Base-by-base conservation (phyloP, 371 early-diverging fungal genomes). In the Saksenaea vasiformis region DNA sequence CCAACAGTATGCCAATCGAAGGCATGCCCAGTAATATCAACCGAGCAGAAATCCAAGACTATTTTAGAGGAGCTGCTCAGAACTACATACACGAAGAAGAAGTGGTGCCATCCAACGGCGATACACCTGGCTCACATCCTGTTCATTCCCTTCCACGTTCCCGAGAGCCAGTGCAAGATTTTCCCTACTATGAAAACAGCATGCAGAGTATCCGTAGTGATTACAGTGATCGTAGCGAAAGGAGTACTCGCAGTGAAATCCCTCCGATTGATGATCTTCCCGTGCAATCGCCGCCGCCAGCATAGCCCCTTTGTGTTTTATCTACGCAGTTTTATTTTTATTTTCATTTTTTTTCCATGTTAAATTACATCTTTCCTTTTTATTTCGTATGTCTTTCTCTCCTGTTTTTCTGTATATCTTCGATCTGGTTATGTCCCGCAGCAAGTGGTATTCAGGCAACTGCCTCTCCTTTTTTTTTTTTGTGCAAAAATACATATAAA, bases 1-100 rank as follows among this genome's bases (percentile, higher is more conserved):
- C 74, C 3, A 76, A 76, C 17, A 76, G 71, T 54, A 53, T 76
- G 44, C 70, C 73, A 1, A 55, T 80, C 19, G 76, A 77, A 37
- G 73, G 80, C 11, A 72, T 77, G 71, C 67, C 73, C 0, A 58
- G 60, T 13, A 54, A 65, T 56, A 67, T 65, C 27, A 71, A 73
- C 58, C 71, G 77, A 34, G 69, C 77, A 15, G 72, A 75, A 28
- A 70, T 75, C 41, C 80, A 79, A 58, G 73, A 73, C 5, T 79
- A 77, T 58, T 79, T 79, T 58, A 65, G 66, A 22, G 68, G 70
- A 39, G 77, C 73, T 43, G 77, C 74, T 11, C 70, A 74, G 38
- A 65, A 77, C 60, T 22, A n/a, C 22, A 3, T 11, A 22, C 17
- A 47, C n/a, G 51, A 47, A 19, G 51, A 47, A 0, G 19, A 17